phyloP scores from a whole-genome alignment of 306 rosid genomes.

The Inga oerstediana region DNA sequence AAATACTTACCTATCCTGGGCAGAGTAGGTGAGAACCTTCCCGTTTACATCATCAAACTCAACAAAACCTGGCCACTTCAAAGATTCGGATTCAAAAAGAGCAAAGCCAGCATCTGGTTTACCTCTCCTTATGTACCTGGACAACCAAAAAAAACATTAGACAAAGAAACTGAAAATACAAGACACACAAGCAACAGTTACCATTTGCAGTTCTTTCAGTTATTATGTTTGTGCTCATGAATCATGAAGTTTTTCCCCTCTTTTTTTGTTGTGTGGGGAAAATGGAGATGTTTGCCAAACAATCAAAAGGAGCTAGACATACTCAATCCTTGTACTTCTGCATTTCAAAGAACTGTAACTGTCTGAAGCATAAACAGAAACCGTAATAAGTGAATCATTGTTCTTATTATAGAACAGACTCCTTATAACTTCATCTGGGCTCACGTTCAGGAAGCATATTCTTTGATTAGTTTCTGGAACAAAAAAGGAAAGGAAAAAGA shows the following conservation, averaged over 20 bases:
- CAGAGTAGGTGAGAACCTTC: slow-evolving; percentile 95
- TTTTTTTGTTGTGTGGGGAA: not conserved
- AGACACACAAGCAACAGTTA: slow-evolving; percentile 9
- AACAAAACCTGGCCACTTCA: slow-evolving; percentile 99
- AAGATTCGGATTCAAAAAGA: slow-evolving; percentile 94
- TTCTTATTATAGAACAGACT: slow-evolving; percentile 95
- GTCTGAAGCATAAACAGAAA: slow-evolving; percentile 98
- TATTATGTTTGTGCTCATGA: not conserved
- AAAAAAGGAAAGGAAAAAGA: slow-evolving; percentile 3
- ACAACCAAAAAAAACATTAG: slow-evolving; percentile 29
- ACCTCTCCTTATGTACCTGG: slow-evolving; percentile 91
- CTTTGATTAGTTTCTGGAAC: slow-evolving; percentile 89
- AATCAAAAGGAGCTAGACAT: slow-evolving; percentile 35
- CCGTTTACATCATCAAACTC: slow-evolving; percentile 99
- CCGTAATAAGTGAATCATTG: slow-evolving; percentile 98
- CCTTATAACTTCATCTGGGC: slow-evolving; percentile 98
- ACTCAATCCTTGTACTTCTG: slow-evolving; percentile 98
- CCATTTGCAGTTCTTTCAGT: slow-evolving; percentile 15
- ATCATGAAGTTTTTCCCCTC: not conserved
- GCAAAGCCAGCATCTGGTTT: slow-evolving; percentile 98
- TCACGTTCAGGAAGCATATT: slow-evolving; percentile 95
- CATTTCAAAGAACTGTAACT: slow-evolving; percentile 98
- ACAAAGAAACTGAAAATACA: slow-evolving; percentile 15
- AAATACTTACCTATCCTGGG: slow-evolving; percentile 74
- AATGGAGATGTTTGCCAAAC: slow-evolving; percentile 5